Percentiles rank a stretch among this genome's conserved stretches.
Conservation (phyloP, 2,329 filamentous ascomycete genomes). For the Volutella citrinella region DNA sequence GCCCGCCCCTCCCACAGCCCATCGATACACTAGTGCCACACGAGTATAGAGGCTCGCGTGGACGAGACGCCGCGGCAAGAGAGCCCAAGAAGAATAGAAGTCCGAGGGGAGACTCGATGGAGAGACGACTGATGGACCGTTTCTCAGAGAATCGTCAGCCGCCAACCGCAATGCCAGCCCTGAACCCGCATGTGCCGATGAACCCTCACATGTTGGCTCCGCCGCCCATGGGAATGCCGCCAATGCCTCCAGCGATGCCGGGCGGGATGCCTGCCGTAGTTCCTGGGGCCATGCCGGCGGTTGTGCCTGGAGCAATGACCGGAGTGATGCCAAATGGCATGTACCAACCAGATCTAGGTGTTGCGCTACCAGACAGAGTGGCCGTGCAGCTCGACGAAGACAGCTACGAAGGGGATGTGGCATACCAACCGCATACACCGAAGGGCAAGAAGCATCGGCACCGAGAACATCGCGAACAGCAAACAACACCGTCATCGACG, state of each 20-base stretch:
- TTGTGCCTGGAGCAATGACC: no score
- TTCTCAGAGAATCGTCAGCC: conserved; percentile 42
- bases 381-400: conserved; percentile 24
- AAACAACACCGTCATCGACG: conserved; percentile 41
- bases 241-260: no score
- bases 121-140: conserved; percentile 49
- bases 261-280: no score
- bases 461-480: no score
- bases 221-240: conserved; percentile 34
- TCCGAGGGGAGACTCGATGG: conserved; percentile 43
- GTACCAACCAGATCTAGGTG: conserved; percentile 14
- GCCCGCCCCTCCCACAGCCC: no score
- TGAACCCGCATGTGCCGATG: conserved; percentile 18
- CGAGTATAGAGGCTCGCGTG: no score
- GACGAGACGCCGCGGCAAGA: no score
- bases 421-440: conserved; percentile 25
- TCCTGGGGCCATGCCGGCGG: no score
- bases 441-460: conserved; percentile 25
- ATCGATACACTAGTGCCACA: no score
- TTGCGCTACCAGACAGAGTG: conserved; percentile 24
- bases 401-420: conserved; percentile 32
- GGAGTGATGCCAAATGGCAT: no score
- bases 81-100: no score
- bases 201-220: conserved; percentile 22
- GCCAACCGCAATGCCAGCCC: conserved; percentile 14